These are phyloP conservation scores for Lasiodiplodia hormozganensis DNA, from an alignment of 2,329 filamentous ascomycete species.

Conservation along the genomic window DNA sequence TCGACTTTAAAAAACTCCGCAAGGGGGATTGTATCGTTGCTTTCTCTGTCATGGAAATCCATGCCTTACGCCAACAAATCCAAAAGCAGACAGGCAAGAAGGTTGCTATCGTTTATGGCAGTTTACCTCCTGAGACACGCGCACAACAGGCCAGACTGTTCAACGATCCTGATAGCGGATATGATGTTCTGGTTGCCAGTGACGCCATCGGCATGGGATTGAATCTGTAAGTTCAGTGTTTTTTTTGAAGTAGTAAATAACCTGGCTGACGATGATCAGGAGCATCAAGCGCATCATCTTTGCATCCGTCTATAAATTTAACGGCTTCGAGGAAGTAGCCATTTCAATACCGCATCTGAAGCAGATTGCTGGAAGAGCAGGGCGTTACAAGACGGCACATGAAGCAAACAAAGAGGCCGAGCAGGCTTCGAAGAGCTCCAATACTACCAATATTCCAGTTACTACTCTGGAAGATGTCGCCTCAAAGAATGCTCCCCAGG, in stretches of 20 bases:
- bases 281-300: slow-evolving; percentile 90
- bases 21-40: slow-evolving; percentile 92
- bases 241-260: not conserved
- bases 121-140: slow-evolving; percentile 88
- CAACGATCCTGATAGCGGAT: slow-evolving; percentile 94
- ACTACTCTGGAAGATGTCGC: not conserved
- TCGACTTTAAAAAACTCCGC: slow-evolving; percentile 69
- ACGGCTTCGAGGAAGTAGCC: slow-evolving; percentile 63
- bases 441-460: not conserved
- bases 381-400: slow-evolving; percentile 78
- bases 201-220: slow-evolving; percentile 98
- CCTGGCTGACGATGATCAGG: slow-evolving; percentile 46
- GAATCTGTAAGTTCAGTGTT: slow-evolving; percentile 69
- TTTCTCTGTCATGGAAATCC: slow-evolving; percentile 83
- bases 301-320: slow-evolving; percentile 76
- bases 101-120: slow-evolving; percentile 92
- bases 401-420: slow-evolving; percentile 53
- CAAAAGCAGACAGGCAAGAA: slow-evolving; percentile 77
- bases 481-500: not conserved
- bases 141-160: slow-evolving; percentile 91
- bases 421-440: not conserved
- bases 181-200: slow-evolving; percentile 91
- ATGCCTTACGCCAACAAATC: slow-evolving; percentile 78
- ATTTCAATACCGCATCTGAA: slow-evolving; percentile 82
- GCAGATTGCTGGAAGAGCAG: slow-evolving; percentile 92